Base-by-base conservation (phyloP, 371 early-diverging fungal species). In the Actinomortierella ambigua region DNA sequence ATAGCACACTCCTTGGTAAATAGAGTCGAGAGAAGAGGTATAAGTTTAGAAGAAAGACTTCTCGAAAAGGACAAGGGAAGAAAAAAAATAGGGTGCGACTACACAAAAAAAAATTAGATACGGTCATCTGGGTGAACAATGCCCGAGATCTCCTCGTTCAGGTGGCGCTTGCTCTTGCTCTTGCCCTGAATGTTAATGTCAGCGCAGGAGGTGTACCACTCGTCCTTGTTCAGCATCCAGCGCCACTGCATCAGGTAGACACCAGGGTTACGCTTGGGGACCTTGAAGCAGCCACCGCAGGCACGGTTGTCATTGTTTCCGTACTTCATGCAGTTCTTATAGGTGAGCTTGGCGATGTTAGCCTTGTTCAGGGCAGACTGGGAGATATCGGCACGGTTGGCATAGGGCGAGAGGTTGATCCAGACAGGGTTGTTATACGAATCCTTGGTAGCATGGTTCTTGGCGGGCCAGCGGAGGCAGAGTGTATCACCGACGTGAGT, bases 251-350 rank as follows among this genome's bases (percentile, higher is more conserved):
- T 44, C 41, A 65, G 48, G 63, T 70, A 70, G 49, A 49, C 49
- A 48, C 71, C 71, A 11, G 65, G 24, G 39, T 57, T 56, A 51
- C 71, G 65, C 24, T 26, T 41, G 20, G 71, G 71, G 23, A 70
- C 66, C 62, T 65, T 65, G 71, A 70, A 65, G 66, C 71, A 70
- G 42, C 71, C 71, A 55, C 71, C 71, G 61, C 71, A 70, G 43
- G 71, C 43, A 41, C 70, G 65, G 9, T 3, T 15, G 22, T 69
- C 69, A 46, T 62, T 15, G 55, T 50, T 51, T 17, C 8, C n/a
- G 13, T 56, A 55, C 2, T 58, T 0, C 28, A 54, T 63, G 70
- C 70, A 69, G 70, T 69, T 69, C 54, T 57, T 53, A 61, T 29
- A 69, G 50, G 47, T 34, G 50, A 69, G 34, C 1, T 9, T n/a